These are phyloP conservation scores for Anacardium occidentale DNA, from an alignment of 345 rosid species.

Conservation along the genomic window DNA sequence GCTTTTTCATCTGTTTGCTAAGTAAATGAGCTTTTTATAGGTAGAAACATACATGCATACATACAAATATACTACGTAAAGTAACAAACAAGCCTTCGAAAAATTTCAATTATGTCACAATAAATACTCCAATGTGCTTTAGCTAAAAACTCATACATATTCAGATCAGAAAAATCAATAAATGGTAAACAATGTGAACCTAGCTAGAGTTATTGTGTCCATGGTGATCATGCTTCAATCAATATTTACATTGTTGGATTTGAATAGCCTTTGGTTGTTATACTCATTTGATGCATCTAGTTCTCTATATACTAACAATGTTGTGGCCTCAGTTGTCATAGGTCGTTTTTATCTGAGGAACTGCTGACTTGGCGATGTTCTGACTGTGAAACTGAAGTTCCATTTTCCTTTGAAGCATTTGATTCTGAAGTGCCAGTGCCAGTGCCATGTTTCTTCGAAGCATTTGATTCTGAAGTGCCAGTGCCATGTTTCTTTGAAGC, in stretches of 20 bases:
- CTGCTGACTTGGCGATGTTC: constrained; percentile 29
- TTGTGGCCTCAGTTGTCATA: constrained; percentile 25
- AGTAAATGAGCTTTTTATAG: too few relatives aligned
- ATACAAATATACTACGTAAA: too few relatives aligned
- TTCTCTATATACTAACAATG: constrained; percentile 10
- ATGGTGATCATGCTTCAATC: neutral
- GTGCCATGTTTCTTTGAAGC: constrained; percentile 27
- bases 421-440: too few relatives aligned
- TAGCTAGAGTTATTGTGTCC: neutral
- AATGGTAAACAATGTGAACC: constrained; percentile 12
- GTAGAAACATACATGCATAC: too few relatives aligned
- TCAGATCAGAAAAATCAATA: neutral
- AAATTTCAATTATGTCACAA: neutral
- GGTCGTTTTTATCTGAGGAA: constrained; percentile 15
- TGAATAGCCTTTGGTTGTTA: constrained; percentile 15
- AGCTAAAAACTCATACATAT: constrained; percentile 5
- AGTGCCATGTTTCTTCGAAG: constrained; percentile 28
- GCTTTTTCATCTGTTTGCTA: too few relatives aligned
- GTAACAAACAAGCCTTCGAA: neutral
- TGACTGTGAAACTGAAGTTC: constrained; percentile 28
- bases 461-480: constrained; percentile 36
- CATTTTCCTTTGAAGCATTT: constrained; percentile 25
- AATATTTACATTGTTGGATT: constrained; percentile 34
- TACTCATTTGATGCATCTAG: constrained; percentile 16
- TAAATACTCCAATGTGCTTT: neutral